Conservation (phyloP, 768 basidiomycete species). For the Hygrophorus russula region DNA sequence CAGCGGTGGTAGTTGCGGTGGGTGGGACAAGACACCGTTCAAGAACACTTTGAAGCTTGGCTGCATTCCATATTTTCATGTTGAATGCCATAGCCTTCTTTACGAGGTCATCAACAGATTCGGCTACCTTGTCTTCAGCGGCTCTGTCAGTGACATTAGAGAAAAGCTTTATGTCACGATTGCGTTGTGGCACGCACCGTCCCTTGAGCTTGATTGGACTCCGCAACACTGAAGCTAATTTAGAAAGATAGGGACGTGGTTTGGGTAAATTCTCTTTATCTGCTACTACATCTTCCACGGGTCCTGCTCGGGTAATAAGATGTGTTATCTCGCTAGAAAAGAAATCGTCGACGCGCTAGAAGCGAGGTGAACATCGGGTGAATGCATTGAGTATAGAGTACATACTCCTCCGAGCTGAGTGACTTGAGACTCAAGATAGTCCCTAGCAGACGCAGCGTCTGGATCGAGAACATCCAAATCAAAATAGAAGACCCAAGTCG, state of each 20-base stretch:
- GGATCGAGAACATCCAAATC: conserved; percentile 46
- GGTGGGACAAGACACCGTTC: conserved; percentile 46
- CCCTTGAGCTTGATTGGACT: conserved; percentile 58
- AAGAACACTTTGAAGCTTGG: conserved; percentile 62
- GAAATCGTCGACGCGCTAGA: conserved; percentile 76
- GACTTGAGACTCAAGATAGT: conserved; percentile 44
- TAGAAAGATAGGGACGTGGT: conserved; percentile 12
- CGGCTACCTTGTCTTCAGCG: conserved; percentile 7
- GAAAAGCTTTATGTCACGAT: background rate
- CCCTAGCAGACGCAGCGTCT: conserved; percentile 21
- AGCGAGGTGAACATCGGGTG: conserved; percentile 3
- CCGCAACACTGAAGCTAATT: conserved; percentile 25
- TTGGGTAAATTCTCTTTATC: conserved; percentile 63
- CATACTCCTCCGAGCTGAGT: conserved; percentile 69
- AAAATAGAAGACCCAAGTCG: conserved; percentile 76
- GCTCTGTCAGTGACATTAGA: conserved; percentile 11
- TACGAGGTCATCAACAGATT: conserved; percentile 34
- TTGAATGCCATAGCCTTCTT: conserved; percentile 56
- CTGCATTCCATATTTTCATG: conserved; percentile 81
- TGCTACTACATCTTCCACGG: conserved; percentile 21
- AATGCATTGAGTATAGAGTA: conserved; percentile 10
- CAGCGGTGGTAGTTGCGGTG: conserved; percentile 14
- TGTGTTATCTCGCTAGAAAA: conserved; percentile 84
- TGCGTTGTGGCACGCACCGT: conserved; percentile 30
- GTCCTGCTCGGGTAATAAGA: conserved; percentile 53